These are phyloP conservation scores for Neodidymelliopsis sp. DNA, from an alignment of 2,329 filamentous ascomycete genomes.

Conservation along the genomic window DNA sequence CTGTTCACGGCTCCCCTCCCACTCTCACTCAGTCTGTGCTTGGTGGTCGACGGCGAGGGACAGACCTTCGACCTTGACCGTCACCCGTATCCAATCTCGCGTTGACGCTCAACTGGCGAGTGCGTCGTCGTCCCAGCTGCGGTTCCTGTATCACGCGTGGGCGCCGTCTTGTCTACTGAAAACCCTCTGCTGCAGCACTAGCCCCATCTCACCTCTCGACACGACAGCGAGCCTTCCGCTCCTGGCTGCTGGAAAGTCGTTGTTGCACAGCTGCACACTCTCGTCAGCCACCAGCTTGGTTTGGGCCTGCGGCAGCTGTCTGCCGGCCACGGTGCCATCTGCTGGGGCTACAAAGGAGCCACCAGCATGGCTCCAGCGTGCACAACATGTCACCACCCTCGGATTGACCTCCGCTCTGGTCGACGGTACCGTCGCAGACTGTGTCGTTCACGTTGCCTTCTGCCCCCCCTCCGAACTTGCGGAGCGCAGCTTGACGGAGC, in stretches of 20 bases:
- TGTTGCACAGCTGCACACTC: constrained; percentile 31
- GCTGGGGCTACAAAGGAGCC: constrained; percentile 33
- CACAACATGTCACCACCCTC: constrained; percentile 35
- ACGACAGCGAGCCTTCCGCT: constrained; percentile 30
- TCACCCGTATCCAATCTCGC: constrained; percentile 25
- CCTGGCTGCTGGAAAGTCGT: constrained; percentile 38
- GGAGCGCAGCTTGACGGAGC: constrained; percentile 15
- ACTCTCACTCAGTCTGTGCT: constrained; percentile 25
- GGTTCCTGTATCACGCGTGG: constrained; percentile 37
- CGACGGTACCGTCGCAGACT: constrained; percentile 16
- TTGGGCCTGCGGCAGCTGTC: constrained; percentile 44
- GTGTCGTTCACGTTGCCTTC: constrained; percentile 28
- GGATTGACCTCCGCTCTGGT: constrained; percentile 34
- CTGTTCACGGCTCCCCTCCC: constrained; percentile 16
- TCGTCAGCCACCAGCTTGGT: constrained; percentile 45
- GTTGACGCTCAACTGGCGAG: constrained; percentile 2
- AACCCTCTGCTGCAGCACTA: constrained; percentile 37
- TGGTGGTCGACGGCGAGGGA: constrained; percentile 1
- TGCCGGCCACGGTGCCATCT: constrained; percentile 38
- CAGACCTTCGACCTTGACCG: constrained; percentile 29
- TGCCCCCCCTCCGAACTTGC: constrained; percentile 30
- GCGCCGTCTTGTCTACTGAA: constrained; percentile 35
- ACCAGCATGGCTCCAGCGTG: constrained; percentile 35
- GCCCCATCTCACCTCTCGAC: constrained; percentile 26
- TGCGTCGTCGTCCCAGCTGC: constrained; percentile 20